Evolutionary conservation across 2,329 filamentous ascomycete genomes (phyloP), one percentile per base, ranked within the genome.

Genomic region (Endothia cerciana): DNA sequence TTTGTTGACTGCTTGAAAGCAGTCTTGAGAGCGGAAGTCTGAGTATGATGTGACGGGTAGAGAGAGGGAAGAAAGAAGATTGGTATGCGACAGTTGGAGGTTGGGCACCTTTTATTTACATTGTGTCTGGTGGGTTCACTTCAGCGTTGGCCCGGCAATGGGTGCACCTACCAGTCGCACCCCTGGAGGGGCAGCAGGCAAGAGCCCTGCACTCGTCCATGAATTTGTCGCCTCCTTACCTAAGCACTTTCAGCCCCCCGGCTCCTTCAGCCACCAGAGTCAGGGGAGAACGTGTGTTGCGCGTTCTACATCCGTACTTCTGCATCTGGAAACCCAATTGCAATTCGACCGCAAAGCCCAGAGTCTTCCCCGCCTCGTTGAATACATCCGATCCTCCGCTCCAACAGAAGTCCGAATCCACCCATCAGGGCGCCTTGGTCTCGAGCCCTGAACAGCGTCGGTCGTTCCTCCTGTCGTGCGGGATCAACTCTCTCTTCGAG

Each of bases 191-290:
- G 7, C 40, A 41, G 36, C 38, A 58, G 22, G 57, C 25, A 59
- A 25, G 15, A 40, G n/a, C 56, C 61, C 55, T 43, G n/a, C 41
- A 47, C 25, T 15, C 30, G 36, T 22, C 19, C 28, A 38, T 51
- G 3, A 36, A 40, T 15, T 43, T 45, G 19, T 49, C 41, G 17
- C 51, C 45, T 30, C 55, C 71, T 53, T 64, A 57, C 61, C 64
- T 63, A 63, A 63, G 61, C 56, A 41, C 47, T 64, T 64, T 41
- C 65, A 61, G 64, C 64, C 60, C 60, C 55, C 49, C 47, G 65
- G 65, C 56, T 64, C 56, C 43, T 66, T 64, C 62, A 62, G 45
- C 56, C 30, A 30, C 28, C 41, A 28, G 38, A 40, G 55, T 64
- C 61, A 64, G 65, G 61, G 65, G 61, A 43, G 56, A 49, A 49